These are phyloP conservation scores for Adansonia madagascariensis DNA, from an alignment of 441 rosid genomes.

Conservation along the genomic window DNA sequence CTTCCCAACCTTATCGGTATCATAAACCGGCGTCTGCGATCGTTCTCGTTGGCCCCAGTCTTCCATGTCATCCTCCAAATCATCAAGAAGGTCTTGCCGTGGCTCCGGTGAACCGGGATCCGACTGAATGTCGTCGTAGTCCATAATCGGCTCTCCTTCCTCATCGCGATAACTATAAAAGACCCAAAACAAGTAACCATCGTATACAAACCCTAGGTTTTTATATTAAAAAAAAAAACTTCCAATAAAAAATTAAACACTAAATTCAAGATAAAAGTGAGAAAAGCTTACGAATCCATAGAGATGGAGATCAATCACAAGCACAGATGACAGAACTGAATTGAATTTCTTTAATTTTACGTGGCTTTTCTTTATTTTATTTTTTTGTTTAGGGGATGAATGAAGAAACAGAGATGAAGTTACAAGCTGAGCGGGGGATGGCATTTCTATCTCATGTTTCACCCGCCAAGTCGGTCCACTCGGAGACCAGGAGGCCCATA, in stretches of 20 bases:
- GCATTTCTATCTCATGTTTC: not conserved
- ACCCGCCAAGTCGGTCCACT: conserved; percentile 13
- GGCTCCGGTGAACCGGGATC: conserved; percentile 68
- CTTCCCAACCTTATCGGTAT: conserved; percentile 61
- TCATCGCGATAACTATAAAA: conserved; percentile 75
- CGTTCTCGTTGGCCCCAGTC: conserved; percentile 63
- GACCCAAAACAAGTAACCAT: not conserved
- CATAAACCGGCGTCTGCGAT: conserved; percentile 69
- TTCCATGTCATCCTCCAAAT: conserved; percentile 64
- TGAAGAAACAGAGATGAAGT: not conserved
- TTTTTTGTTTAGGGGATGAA: not conserved
- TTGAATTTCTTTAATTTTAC: not conserved
- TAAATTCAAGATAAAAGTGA: not conserved
- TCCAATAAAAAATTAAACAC: conserved; percentile 15
- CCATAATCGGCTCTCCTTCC: conserved; percentile 95
- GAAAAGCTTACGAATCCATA: conserved; percentile 38
- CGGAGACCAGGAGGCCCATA: not conserved
- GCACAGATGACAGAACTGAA: not conserved
- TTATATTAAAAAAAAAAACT: not conserved
- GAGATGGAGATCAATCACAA: conserved; percentile 26
- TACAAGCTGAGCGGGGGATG: not conserved
- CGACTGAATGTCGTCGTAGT: conserved; percentile 75
- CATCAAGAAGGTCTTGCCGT: conserved; percentile 53
- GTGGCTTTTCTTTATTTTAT: not conserved
- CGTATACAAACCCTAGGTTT: not conserved